phyloP scores from a whole-genome alignment of 352 stramenopile genomes.

The Saprolegnia parasitica region DNA sequence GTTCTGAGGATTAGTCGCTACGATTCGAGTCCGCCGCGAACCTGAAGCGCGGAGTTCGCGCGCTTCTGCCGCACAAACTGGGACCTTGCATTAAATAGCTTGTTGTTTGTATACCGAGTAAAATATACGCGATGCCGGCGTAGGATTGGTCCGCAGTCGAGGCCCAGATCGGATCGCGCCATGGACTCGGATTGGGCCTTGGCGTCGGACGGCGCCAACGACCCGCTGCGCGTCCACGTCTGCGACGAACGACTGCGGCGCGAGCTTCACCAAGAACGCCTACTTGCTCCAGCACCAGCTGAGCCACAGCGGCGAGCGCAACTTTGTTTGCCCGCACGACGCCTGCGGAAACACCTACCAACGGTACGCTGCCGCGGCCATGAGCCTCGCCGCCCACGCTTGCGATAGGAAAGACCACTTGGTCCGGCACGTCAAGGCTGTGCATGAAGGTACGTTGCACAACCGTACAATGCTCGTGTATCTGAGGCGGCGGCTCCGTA shows the following conservation, averaged over 20 bases:
- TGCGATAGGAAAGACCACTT: slow-evolving; percentile 37
- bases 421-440: slow-evolving; percentile 27
- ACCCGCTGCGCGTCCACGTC: not conserved
- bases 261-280: slow-evolving; percentile 10
- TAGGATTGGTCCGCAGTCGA: no score
- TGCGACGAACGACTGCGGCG: slow-evolving; percentile 18
- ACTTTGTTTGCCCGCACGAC: slow-evolving; percentile 10
- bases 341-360: slow-evolving; percentile 12
- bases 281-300: slow-evolving; percentile 15
- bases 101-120: no score
- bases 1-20: no score
- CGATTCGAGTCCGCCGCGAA: no score
- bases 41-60: no score
- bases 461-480: not conserved
- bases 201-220: no score
- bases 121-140: no score
- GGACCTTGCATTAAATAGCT: no score
- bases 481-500: not conserved
- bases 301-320: not conserved
- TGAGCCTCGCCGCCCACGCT: slow-evolving; percentile 18
- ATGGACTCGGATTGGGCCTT: no score
- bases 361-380: not conserved
- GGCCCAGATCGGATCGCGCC: no score
- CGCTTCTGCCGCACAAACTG: no score
- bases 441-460: slow-evolving; percentile 20